A percentile compares a stretch with the other conserved stretches of the same genome.
Evolutionary conservation across 2,329 filamentous ascomycete genomes (phyloP).

Genomic region (Colletotrichum viniferum): DNA sequence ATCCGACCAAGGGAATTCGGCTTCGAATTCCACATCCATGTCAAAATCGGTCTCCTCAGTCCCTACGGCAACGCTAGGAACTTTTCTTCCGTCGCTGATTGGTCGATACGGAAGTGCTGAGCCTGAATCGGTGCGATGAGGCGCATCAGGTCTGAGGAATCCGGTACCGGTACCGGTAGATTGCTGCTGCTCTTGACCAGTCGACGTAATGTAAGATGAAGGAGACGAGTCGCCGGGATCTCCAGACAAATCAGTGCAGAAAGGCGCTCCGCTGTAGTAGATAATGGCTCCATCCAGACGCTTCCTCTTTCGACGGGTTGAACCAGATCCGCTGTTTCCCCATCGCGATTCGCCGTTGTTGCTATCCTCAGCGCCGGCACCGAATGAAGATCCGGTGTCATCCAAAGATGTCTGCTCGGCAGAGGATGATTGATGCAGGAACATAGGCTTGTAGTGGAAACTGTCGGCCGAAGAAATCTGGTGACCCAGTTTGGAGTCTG

Average conservation of each 20-base stretch:
- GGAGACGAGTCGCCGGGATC: slow-evolving; percentile 59
- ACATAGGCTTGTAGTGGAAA: slow-evolving; percentile 70
- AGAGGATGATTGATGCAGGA: slow-evolving; percentile 54
- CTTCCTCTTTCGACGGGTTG: slow-evolving; percentile 54
- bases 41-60: slow-evolving; percentile 32
- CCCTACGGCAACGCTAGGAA: background rate
- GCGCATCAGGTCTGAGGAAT: background rate
- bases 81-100: slow-evolving; percentile 44
- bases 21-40: slow-evolving; percentile 41
- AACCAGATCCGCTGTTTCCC: slow-evolving; percentile 52
- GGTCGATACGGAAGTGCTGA: slow-evolving; percentile 55
- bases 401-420: slow-evolving; percentile 52
- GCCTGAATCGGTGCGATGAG: slow-evolving; percentile 52
- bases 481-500: slow-evolving; percentile 40
- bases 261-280: slow-evolving; percentile 80
- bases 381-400: slow-evolving; percentile 54
- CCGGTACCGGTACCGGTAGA: slow-evolving; percentile 26
- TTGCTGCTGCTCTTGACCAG: slow-evolving; percentile 39
- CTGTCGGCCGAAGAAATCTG: slow-evolving; percentile 45
- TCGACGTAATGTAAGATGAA: slow-evolving; percentile 53
- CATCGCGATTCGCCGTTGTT: slow-evolving; percentile 52
- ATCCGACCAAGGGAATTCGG: slow-evolving; percentile 51
- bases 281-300: slow-evolving; percentile 77
- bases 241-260: slow-evolving; percentile 80
- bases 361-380: slow-evolving; percentile 48